Conservation (phyloP, 176 grass and related monocot species). For the Eragrostis nindensis region DNA sequence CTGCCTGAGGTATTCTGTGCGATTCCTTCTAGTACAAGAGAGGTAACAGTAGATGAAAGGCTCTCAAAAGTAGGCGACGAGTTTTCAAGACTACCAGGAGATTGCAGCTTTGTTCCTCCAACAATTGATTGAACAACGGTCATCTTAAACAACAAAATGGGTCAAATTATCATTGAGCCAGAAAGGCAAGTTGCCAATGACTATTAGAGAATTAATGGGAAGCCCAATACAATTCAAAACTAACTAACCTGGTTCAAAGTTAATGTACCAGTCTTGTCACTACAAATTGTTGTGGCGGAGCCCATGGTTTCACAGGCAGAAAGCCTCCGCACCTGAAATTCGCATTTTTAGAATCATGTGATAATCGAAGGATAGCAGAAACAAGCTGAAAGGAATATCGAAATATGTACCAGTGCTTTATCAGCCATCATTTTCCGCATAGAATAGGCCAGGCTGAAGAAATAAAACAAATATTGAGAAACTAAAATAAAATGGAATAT, state of each 20-base stretch:
- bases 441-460: slow-evolving; percentile 86
- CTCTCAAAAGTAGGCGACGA: too few species aligned
- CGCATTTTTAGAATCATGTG: slow-evolving; percentile 27
- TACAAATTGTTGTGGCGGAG: slow-evolving; percentile 99
- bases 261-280: slow-evolving; percentile 98
- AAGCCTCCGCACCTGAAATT: slow-evolving; percentile 82
- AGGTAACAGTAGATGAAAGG: slow-evolving; percentile 47
- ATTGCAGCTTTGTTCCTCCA: slow-evolving; percentile 58
- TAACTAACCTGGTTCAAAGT: slow-evolving; percentile 85
- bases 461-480: slow-evolving; percentile 28
- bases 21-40: slow-evolving; percentile 89
- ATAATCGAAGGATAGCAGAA: slow-evolving; percentile 29
- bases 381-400: slow-evolving; percentile 26
- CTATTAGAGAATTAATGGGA: slow-evolving; percentile 31
- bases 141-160: slow-evolving; percentile 75
- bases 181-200: not conserved
- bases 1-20: slow-evolving; percentile 88
- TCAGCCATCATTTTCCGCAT: slow-evolving; percentile 99
- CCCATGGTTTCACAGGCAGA: slow-evolving; percentile 99
- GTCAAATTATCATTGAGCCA: slow-evolving; percentile 39
- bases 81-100: too few species aligned
- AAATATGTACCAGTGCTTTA: slow-evolving; percentile 82
- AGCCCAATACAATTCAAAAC: slow-evolving; percentile 32
- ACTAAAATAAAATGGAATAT: slow-evolving; percentile 35
- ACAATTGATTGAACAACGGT: slow-evolving; percentile 81